Conservation (phyloP, 2,329 filamentous ascomycete species). For the Neodidymelliopsis sp. region DNA sequence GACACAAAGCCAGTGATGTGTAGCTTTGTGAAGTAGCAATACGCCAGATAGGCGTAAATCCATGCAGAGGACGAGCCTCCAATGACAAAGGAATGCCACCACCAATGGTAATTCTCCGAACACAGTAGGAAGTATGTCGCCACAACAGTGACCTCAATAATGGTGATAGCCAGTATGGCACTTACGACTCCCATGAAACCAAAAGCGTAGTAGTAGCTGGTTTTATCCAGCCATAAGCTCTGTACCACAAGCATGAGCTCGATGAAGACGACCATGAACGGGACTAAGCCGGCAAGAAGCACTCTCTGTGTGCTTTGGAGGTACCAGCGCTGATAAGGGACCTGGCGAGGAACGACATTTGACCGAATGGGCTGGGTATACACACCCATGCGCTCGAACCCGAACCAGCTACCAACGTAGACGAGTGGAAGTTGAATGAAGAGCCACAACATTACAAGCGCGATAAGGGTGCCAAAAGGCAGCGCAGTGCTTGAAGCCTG, state of each 20-base stretch:
- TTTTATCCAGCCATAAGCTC: conserved; percentile 89
- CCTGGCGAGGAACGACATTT: conserved; percentile 72
- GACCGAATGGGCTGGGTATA: conserved; percentile 88
- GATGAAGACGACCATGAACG: conserved; percentile 88
- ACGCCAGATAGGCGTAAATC: conserved; percentile 83
- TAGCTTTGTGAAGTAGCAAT: conserved; percentile 83
- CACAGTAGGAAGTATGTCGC: conserved; percentile 84
- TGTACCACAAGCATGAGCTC: conserved; percentile 88
- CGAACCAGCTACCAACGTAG: conserved; percentile 80
- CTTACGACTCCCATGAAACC: conserved; percentile 81
- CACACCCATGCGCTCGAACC: conserved; percentile 69
- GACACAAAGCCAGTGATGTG: conserved; percentile 83
- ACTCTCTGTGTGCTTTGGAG: conserved; percentile 68
- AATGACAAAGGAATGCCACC: conserved; percentile 87
- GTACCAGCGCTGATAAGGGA: conserved; percentile 81
- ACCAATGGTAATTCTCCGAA: conserved; percentile 84
- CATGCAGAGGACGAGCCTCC: conserved; percentile 79
- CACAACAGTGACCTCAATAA: conserved; percentile 84
- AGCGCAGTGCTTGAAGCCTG: conserved; percentile 88
- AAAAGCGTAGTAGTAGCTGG: conserved; percentile 90
- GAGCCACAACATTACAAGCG: conserved; percentile 78
- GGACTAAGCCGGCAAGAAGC: conserved; percentile 77
- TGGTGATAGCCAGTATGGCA: conserved; percentile 74
- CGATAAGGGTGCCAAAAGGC: conserved; percentile 79
- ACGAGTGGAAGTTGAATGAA: conserved; percentile 86